phyloP scores from a whole-genome alignment of 805 yeast genomes.

The Zygotorulaspora danielsina region DNA sequence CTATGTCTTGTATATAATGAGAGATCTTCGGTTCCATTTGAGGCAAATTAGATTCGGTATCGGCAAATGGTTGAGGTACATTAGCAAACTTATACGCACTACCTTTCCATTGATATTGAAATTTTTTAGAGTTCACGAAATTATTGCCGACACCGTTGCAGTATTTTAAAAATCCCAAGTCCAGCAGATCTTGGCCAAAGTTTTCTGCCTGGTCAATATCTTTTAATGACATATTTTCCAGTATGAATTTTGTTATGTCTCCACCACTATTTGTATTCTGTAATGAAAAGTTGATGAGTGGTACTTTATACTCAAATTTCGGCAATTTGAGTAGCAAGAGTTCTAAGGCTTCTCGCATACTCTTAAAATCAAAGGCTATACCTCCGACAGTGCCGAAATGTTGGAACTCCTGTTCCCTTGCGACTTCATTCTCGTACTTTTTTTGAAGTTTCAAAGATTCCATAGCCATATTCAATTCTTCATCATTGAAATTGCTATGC shows the following conservation, averaged over 20 bases:
- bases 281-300: slow-evolving; percentile 44
- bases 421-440: slow-evolving; percentile 22
- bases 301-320: slow-evolving; percentile 51
- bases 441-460: slow-evolving; percentile 22
- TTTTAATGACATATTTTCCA: slow-evolving; percentile 28
- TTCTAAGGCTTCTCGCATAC: slow-evolving; percentile 39
- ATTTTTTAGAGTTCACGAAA: slow-evolving; percentile 71
- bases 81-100: slow-evolving; percentile 56
- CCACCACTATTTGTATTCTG: slow-evolving; percentile 34
- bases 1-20: slow-evolving; percentile 16
- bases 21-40: slow-evolving; percentile 15
- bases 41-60: slow-evolving; percentile 8
- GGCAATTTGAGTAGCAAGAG: slow-evolving; percentile 49
- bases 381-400: slow-evolving; percentile 30
- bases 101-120: slow-evolving; percentile 78
- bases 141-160: slow-evolving; percentile 58
- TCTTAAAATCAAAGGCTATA: slow-evolving; percentile 34
- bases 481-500: slow-evolving; percentile 22
- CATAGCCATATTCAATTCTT: slow-evolving; percentile 24
- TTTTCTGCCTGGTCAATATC: slow-evolving; percentile 58
- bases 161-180: slow-evolving; percentile 53
- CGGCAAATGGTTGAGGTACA: slow-evolving; percentile 24
- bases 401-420: slow-evolving; percentile 30
- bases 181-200: slow-evolving; percentile 68
- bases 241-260: slow-evolving; percentile 33